phyloP scores from a whole-genome alignment of 1,139 yeast genomes.

The Petasospora fabianii region DNA sequence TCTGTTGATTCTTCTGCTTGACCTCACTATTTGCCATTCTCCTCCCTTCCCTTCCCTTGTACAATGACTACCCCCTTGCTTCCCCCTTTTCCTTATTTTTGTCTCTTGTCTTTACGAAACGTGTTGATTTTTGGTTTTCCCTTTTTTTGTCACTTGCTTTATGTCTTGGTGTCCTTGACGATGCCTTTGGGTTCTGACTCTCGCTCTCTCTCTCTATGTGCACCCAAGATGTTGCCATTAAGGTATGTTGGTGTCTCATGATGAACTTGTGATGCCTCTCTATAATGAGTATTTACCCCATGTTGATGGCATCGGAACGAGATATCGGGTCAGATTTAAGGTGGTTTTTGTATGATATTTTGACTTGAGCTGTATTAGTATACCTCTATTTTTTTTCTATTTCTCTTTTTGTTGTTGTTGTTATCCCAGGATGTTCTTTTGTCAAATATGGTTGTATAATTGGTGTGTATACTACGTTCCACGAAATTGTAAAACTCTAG shows the following conservation, averaged over 20 bases:
- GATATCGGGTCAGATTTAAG: no score
- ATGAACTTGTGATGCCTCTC: no score
- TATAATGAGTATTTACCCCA: background rate
- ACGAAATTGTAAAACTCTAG: background rate
- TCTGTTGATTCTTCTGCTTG: background rate
- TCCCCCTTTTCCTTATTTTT: slow-evolving; percentile 2
- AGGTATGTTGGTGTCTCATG: no score
- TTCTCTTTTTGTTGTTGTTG: no score
- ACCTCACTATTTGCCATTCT: background rate
- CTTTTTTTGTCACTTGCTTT: slow-evolving; percentile 1
- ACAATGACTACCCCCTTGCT: slow-evolving; percentile 2
- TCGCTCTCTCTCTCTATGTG: no score
- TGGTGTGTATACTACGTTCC: slow-evolving; percentile 1
- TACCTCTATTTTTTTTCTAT: background rate
- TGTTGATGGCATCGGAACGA: background rate
- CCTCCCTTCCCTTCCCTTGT: background rate
- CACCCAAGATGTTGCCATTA: no score
- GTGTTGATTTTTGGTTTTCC: slow-evolving; percentile 6
- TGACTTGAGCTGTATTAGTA: slow-evolving; percentile 7
- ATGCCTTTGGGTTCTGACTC: background rate
- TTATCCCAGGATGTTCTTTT: slow-evolving; percentile 1
- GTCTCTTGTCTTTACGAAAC: slow-evolving; percentile 2
- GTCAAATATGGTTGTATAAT: slow-evolving; percentile 1
- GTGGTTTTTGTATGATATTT: slow-evolving; percentile 5
- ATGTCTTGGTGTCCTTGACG: slow-evolving; percentile 1